Evolutionary conservation across 2,329 filamentous ascomycete genomes (phyloP).

Genomic region (Aspergillus tubingensis): DNA sequence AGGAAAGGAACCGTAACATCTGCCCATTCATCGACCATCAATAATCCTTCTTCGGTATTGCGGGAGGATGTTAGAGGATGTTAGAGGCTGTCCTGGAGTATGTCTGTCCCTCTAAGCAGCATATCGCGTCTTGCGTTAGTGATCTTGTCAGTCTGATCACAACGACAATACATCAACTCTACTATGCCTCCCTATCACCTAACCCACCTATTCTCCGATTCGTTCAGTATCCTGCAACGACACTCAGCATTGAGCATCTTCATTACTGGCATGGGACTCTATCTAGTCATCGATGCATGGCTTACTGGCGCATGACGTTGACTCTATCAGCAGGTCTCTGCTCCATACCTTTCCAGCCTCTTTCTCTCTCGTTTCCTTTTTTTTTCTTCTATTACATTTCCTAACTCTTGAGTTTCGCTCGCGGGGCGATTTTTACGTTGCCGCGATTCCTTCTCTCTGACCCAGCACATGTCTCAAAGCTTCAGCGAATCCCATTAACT

Average conservation of each 20-base stretch:
- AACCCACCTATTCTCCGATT: conserved; percentile 12
- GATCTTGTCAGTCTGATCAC: background rate
- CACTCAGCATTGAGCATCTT: background rate
- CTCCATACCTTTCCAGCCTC: background rate
- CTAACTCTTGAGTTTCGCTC: too few species aligned
- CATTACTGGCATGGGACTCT: background rate
- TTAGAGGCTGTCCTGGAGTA: background rate
- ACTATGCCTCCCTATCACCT: conserved; percentile 6
- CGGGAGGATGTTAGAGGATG: background rate
- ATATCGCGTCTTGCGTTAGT: background rate
- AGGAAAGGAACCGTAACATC: conserved; percentile 8
- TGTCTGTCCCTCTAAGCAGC: background rate
- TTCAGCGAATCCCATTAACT: background rate
- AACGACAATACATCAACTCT: background rate
- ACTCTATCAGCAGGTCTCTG: background rate
- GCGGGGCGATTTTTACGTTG: background rate
- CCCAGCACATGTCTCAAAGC: background rate
- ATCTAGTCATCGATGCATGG: background rate
- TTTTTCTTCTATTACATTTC: background rate
- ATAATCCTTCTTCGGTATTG: background rate
- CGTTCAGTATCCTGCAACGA: conserved; percentile 8
- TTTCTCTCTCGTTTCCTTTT: background rate
- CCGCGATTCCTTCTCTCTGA: background rate
- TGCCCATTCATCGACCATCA: conserved; percentile 3
- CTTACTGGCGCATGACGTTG: background rate